Percentiles rank a stretch among this genome's conserved stretches.
These are phyloP conservation scores for Beauveria australis DNA, from an alignment of 2,329 filamentous ascomycete genomes.

Conservation along the genomic window DNA sequence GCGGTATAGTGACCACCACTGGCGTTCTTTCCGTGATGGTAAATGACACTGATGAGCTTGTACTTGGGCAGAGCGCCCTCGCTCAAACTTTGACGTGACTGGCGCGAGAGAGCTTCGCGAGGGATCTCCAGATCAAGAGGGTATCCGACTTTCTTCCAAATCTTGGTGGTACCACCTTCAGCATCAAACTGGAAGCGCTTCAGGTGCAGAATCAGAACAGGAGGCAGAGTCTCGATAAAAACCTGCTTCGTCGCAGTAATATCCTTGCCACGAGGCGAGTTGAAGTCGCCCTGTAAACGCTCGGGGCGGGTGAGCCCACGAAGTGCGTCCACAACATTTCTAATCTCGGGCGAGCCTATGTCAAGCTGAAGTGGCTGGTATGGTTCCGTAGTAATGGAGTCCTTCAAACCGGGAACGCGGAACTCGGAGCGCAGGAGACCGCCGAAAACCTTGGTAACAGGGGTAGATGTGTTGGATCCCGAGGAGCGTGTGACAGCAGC, in stretches of 20 bases:
- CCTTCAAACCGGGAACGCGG: slow-evolving; percentile 75
- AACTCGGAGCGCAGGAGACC: slow-evolving; percentile 86
- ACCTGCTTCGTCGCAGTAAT: slow-evolving; percentile 85
- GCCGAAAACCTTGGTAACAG: slow-evolving; percentile 89
- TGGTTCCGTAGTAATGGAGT: slow-evolving; percentile 85
- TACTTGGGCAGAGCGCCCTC: slow-evolving; percentile 71
- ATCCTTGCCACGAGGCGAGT: slow-evolving; percentile 66
- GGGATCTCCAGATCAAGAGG: slow-evolving; percentile 92
- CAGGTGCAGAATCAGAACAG: slow-evolving; percentile 86
- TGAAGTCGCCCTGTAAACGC: slow-evolving; percentile 76
- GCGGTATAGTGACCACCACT: slow-evolving; percentile 96
- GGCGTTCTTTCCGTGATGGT: slow-evolving; percentile 95
- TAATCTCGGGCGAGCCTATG: slow-evolving; percentile 77
- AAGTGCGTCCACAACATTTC: slow-evolving; percentile 86
- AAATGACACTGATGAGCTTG: slow-evolving; percentile 80
- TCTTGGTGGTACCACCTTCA: slow-evolving; percentile 83
- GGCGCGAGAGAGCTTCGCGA: slow-evolving; percentile 74
- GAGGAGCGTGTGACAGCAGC: slow-evolving; percentile 79
- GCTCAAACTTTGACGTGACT: slow-evolving; percentile 56
- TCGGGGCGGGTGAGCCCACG: slow-evolving; percentile 78
- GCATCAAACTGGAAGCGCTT: slow-evolving; percentile 97
- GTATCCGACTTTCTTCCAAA: slow-evolving; percentile 97
- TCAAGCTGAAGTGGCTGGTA: slow-evolving; percentile 94
- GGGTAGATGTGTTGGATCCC: slow-evolving; percentile 66
- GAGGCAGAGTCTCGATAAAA: slow-evolving; percentile 84